These are phyloP conservation scores for Podospora pseudoanserina DNA, from an alignment of 495 filamentous ascomycete species.

Conservation along the genomic window DNA sequence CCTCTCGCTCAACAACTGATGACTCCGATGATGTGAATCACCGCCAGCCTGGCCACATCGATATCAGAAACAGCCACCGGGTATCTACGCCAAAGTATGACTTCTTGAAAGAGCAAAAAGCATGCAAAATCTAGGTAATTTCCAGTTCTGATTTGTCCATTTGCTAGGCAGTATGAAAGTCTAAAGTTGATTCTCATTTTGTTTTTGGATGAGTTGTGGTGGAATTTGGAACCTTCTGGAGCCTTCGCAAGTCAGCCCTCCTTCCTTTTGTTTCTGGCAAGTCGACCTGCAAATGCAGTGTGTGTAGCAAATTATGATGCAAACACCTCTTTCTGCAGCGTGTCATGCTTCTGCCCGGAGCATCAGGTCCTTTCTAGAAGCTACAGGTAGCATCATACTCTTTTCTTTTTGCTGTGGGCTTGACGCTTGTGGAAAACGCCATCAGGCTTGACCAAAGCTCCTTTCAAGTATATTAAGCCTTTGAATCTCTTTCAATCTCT, in stretches of 20 bases:
- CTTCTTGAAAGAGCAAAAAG: no score
- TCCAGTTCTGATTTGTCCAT: no score
- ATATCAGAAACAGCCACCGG: no score
- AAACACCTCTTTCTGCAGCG: neutral
- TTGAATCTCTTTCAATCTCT: neutral
- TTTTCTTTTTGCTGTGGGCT: neutral
- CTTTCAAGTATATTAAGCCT: neutral
- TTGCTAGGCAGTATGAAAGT: no score
- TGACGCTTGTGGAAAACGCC: constrained; percentile 13
- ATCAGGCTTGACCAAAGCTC: neutral
- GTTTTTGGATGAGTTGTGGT: neutral
- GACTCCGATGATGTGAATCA: no score
- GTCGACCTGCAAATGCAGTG: neutral
- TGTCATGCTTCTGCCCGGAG: neutral
- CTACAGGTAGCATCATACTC: neutral
- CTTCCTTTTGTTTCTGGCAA: neutral
- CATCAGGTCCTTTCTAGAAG: constrained; percentile 6
- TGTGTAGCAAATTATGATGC: neutral
- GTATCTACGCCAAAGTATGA: no score
- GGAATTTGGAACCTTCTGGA: neutral
- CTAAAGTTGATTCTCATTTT: neutral
- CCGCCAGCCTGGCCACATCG: no score
- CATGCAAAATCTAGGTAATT: no score
- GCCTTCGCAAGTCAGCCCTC: neutral
- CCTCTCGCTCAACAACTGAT: no score